These are phyloP conservation scores for Aechmea fasciata DNA, from an alignment of 176 grass and related monocot species.

Conservation along the genomic window DNA sequence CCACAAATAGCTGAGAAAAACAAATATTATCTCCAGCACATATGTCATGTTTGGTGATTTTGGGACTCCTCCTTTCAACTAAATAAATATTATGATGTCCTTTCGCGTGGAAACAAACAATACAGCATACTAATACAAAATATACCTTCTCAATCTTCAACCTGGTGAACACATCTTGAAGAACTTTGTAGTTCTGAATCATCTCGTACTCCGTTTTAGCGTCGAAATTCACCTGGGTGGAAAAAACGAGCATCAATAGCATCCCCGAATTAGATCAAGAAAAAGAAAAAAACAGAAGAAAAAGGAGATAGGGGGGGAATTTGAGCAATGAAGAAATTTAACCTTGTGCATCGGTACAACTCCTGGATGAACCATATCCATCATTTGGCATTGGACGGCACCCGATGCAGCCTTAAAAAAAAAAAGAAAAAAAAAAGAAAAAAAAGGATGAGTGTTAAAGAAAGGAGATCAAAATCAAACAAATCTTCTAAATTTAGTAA, in stretches of 20 bases:
- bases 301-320: neutral
- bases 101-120: neutral
- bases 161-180: slow-evolving; percentile 89
- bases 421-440: too few species aligned
- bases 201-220: slow-evolving; percentile 89
- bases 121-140: slow-evolving; percentile 2
- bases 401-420: slow-evolving; percentile 62
- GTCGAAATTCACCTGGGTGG: slow-evolving; percentile 80
- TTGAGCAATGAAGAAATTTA: neutral
- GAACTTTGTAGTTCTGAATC: slow-evolving; percentile 92
- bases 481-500: neutral
- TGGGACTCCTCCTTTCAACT: too few species aligned
- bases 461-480: neutral
- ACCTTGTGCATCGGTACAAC: slow-evolving; percentile 95
- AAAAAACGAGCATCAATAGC: slow-evolving; percentile 3
- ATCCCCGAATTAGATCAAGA: neutral
- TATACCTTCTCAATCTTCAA: slow-evolving; percentile 57
- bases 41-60: too few species aligned
- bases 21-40: too few species aligned
- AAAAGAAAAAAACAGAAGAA: neutral
- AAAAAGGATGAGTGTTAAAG: too few species aligned
- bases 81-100: too few species aligned
- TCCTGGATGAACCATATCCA: slow-evolving; percentile 88
- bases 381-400: slow-evolving; percentile 82
- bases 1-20: too few species aligned